These are phyloP conservation scores for Cicer judaicum DNA, from an alignment of 306 rosid genomes.

Conservation along the genomic window DNA sequence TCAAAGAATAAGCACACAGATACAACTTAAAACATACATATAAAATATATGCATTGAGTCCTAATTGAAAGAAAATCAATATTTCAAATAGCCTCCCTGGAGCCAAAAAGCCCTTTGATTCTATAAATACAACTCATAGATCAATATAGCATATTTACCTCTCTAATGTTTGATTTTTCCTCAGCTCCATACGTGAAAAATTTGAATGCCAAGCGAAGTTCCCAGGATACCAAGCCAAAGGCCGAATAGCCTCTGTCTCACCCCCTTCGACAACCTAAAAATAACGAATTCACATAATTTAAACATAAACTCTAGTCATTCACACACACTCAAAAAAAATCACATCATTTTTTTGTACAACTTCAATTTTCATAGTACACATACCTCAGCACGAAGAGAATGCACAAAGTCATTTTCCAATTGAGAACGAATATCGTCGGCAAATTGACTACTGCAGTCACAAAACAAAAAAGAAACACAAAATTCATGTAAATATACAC, in stretches of 20 bases:
- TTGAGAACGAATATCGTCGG: constrained; percentile 71
- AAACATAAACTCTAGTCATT: not conserved
- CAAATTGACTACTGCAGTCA: constrained; percentile 84
- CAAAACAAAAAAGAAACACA: constrained; percentile 26
- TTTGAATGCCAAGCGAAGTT: constrained; percentile 97
- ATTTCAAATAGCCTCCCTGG: not conserved
- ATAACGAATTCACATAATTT: constrained; percentile 16
- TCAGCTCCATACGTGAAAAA: constrained; percentile 94
- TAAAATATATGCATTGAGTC: not conserved
- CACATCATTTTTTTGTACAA: not conserved
- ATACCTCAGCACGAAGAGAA: constrained; percentile 81
- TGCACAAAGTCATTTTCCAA: constrained; percentile 78
- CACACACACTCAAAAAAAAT: not conserved
- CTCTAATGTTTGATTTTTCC: constrained; percentile 94
- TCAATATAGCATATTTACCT: constrained; percentile 58
- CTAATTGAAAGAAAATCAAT: not conserved
- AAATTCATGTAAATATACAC: not conserved
- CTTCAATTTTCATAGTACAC: not conserved
- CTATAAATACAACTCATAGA: constrained; percentile 25
- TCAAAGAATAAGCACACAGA: not conserved
- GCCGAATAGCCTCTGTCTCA: constrained; percentile 82
- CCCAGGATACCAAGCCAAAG: constrained; percentile 92
- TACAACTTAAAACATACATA: not conserved
- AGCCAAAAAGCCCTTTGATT: not conserved
- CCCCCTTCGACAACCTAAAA: constrained; percentile 70